Base-by-base conservation (phyloP, 1,284 basidiomycete genomes). In the Fomitopsis betulina region DNA sequence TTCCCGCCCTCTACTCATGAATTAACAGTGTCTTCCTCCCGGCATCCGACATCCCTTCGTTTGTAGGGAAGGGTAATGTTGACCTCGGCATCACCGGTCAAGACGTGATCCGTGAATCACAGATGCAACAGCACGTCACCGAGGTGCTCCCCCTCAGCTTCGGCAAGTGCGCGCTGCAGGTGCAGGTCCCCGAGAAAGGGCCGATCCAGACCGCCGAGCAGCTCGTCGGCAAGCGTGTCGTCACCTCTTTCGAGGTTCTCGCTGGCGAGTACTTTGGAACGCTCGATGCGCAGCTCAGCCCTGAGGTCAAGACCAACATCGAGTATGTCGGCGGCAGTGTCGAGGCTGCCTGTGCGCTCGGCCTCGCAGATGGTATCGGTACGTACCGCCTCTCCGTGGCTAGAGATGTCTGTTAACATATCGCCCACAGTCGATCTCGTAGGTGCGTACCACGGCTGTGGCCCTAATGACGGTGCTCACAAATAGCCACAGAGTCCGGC, bases 271-370 rank as follows among this genome's bases (percentile, higher is more conserved):
- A 94, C 71, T 99, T 99, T 70, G 74, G 69, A 2, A 73, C 81
- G 50, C 64, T 98, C 0, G 96, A 99, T 69, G 75, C 79, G 21
- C 75, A 78, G 54, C 71, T 85, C 6, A 74, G 79, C 19, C 71
- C 85, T 17, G 65, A 81, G 2, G 71, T 79, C 25, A 75, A 73
- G 57, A 98, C 96, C 0, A 84, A 81, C 68, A 93, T 99, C 57
- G 94, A 97, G 71, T 98, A 98, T 70, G 88, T 99, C 9, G 96
- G 96, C 6, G 97, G 97, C 1, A 96, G 93, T 68, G 97, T 99
- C 1, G 97, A 99, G 76, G 96, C 97, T 2, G 97, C 97, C 17
- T 99, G 97, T 76, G 87, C 96, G 1, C 79, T 99, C 8, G 97
- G 97, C 3, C 80, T 99, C 60, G 97, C 97, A 1, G 97, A 99